Percentiles rank a stretch among this genome's conserved stretches.
Conservation (phyloP, 1,284 basidiomycete genomes). For the Xerocomus nothofagi region DNA sequence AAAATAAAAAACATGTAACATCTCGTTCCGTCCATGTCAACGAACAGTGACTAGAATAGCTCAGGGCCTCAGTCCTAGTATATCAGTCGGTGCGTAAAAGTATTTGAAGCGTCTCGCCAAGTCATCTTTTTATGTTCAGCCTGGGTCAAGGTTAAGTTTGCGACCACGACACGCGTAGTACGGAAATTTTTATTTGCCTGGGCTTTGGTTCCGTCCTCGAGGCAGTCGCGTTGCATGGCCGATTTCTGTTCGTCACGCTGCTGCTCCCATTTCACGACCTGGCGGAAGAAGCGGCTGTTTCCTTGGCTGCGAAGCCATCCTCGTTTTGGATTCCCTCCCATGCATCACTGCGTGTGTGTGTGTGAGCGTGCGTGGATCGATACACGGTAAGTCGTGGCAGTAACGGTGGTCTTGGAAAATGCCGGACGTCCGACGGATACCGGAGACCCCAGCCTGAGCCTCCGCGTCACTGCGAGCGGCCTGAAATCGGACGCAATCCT, state of each 20-base stretch:
- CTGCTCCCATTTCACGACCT: constrained; percentile 12
- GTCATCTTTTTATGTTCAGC: constrained; percentile 15
- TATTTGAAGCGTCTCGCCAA: constrained; percentile 18
- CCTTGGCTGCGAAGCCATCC: constrained; percentile 15
- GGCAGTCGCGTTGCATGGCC: constrained; percentile 32
- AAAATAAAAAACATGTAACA: constrained; percentile 8
- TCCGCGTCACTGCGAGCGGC: background rate
- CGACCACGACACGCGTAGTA: constrained; percentile 22
- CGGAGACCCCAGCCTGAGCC: constrained; percentile 4
- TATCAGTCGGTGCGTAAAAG: constrained; percentile 22
- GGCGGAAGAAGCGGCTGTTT: constrained; percentile 13
- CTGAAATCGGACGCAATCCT: constrained; percentile 6
- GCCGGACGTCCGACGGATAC: constrained; percentile 17
- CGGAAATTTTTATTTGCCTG: constrained; percentile 34
- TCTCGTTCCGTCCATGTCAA: background rate
- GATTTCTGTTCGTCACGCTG: constrained; percentile 21
- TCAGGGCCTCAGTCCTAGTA: constrained; percentile 19
- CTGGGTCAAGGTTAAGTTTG: constrained; percentile 36
- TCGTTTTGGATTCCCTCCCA: constrained; percentile 18
- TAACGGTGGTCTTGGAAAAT: constrained; percentile 17
- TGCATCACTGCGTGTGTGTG: constrained; percentile 12
- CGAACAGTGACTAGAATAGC: background rate
- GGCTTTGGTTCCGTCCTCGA: constrained; percentile 38
- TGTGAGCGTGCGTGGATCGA: background rate
- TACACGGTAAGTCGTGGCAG: constrained; percentile 5